Conservation (phyloP, 2,329 filamentous ascomycete genomes). For the Ophiostoma tasmaniense region DNA sequence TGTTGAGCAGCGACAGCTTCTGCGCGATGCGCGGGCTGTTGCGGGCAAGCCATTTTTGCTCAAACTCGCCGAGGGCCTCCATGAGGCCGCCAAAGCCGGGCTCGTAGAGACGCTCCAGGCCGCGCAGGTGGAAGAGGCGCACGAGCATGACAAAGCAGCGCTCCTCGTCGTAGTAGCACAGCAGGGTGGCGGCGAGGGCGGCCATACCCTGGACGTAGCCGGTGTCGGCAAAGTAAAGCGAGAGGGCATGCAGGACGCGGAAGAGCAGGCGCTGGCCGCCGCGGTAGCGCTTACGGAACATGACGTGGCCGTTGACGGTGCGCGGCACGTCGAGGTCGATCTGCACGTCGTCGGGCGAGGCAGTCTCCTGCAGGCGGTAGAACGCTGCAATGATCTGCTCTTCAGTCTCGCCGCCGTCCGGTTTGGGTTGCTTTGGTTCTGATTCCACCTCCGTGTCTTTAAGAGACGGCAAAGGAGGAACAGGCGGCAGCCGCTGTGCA, state of each 20-base stretch:
- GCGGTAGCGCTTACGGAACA: conserved; percentile 87
- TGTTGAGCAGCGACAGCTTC: conserved; percentile 70
- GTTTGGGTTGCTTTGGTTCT: not conserved
- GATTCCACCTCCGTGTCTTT: conserved; percentile 1
- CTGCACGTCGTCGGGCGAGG: conserved; percentile 85
- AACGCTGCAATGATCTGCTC: conserved; percentile 63
- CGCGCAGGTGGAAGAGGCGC: conserved; percentile 83
- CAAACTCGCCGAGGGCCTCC: conserved; percentile 76
- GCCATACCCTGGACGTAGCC: conserved; percentile 99
- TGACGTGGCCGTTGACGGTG: conserved; percentile 91
- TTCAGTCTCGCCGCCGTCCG: conserved; percentile 53
- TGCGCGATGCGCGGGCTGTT: conserved; percentile 59
- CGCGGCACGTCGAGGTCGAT: conserved; percentile 95
- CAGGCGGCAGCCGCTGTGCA: conserved; percentile 5
- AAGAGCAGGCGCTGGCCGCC: conserved; percentile 90
- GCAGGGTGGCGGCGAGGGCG: conserved; percentile 77
- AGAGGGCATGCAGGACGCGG: conserved; percentile 82
- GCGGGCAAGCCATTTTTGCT: conserved; percentile 68
- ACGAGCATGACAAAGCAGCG: conserved; percentile 92
- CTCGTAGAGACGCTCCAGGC: conserved; percentile 75
- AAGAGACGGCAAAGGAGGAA: not conserved
- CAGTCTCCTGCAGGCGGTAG: conserved; percentile 60
- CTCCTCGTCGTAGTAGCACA: conserved; percentile 97
- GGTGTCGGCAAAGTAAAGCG: conserved; percentile 80
- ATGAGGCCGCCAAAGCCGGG: conserved; percentile 81